phyloP scores from a whole-genome alignment of 345 rosid species.

The Syzygium oleosum region DNA sequence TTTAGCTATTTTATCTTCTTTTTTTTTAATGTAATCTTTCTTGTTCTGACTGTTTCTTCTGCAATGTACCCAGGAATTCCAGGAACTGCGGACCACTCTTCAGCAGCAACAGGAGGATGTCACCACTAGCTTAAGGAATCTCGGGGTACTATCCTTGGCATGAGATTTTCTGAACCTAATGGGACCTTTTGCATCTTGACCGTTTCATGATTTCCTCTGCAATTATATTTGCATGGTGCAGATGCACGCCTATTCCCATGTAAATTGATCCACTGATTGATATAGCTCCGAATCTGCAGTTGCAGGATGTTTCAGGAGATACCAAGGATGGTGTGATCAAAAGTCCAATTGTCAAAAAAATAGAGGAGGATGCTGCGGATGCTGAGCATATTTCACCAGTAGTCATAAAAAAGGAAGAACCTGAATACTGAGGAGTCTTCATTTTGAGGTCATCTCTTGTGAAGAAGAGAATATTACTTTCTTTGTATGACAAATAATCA shows the following conservation, averaged over 20 bases:
- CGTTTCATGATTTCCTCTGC: background rate
- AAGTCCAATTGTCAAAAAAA: background rate
- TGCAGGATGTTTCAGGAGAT: conserved; percentile 44
- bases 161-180: background rate
- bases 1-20: background rate
- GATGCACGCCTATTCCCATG: background rate
- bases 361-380: conserved; percentile 23
- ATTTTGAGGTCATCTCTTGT: background rate
- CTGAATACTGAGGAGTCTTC: background rate
- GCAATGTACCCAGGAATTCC: conserved; percentile 44
- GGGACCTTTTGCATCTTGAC: background rate
- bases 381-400: background rate
- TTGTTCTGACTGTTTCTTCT: background rate
- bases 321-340: conserved; percentile 17
- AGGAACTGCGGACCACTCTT: conserved; percentile 60
- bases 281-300: conserved; percentile 12
- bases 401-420: conserved; percentile 5
- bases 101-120: conserved; percentile 87
- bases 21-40: background rate
- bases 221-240: background rate
- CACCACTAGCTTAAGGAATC: conserved; percentile 46
- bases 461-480: background rate
- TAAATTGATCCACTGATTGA: background rate
- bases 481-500: background rate
- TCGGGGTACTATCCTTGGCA: conserved; percentile 37